These are phyloP conservation scores for Fraxinus floribunda DNA, from an alignment of 305 asterid genomes.

Conservation along the genomic window DNA sequence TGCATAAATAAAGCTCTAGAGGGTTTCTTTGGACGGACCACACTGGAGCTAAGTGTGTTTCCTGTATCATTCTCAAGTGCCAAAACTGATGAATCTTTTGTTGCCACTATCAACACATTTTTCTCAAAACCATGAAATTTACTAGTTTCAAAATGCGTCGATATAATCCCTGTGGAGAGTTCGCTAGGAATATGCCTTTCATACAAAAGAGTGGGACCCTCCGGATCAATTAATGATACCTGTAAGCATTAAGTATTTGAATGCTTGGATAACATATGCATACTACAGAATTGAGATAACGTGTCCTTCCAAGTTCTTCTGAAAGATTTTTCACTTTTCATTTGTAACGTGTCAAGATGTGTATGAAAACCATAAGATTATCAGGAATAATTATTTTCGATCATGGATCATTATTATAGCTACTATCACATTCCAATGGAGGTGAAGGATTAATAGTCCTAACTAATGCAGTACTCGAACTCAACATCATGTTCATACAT, in stretches of 20 bases:
- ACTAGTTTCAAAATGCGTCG: constrained; percentile 69
- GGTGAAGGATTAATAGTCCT: neutral
- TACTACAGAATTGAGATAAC: neutral
- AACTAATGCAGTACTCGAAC: neutral
- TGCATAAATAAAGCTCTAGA: constrained; percentile 68
- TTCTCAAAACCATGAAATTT: constrained; percentile 87
- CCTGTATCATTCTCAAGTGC: constrained; percentile 81
- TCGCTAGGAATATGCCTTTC: constrained; percentile 72
- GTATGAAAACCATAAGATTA: neutral
- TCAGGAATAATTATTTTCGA: neutral
- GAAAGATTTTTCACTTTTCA: neutral
- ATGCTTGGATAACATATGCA: neutral
- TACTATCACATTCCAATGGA: neutral
- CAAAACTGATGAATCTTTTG: constrained; percentile 77
- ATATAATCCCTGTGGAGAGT: constrained; percentile 66
- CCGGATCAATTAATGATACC: constrained; percentile 67
- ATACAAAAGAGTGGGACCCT: constrained; percentile 60
- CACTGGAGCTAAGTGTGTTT: constrained; percentile 53
- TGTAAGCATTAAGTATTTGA: constrained; percentile 26
- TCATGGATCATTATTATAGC: neutral
- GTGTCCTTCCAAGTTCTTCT: neutral
- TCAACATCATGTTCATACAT: neutral
- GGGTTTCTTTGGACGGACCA: constrained; percentile 75
- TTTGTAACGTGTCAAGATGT: neutral
- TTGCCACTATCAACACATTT: constrained; percentile 63